Conservation (phyloP, 129 eudicot genomes). For the Escallonia rubra region DNA sequence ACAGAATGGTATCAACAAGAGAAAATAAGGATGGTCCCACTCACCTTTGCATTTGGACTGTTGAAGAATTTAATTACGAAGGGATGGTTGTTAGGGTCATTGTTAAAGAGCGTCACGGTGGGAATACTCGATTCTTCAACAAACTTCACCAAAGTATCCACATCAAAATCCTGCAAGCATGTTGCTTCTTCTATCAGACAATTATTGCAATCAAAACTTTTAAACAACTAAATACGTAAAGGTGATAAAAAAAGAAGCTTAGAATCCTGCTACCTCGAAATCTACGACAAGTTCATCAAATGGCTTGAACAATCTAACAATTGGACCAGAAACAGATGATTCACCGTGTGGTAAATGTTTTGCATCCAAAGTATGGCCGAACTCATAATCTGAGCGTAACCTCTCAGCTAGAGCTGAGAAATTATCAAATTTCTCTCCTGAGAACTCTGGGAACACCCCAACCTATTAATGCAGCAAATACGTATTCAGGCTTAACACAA, state of each 20-base stretch:
- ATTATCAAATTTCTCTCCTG: conserved; percentile 65
- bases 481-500: background rate
- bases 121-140: conserved; percentile 75
- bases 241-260: background rate
- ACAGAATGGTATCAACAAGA: too few relatives aligned
- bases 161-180: conserved; percentile 63
- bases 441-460: conserved; percentile 83
- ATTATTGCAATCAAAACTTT: background rate
- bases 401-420: conserved; percentile 69
- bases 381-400: conserved; percentile 66
- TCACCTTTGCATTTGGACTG: conserved; percentile 70
- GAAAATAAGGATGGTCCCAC: background rate
- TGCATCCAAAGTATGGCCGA: conserved; percentile 74
- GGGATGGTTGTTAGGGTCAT: conserved; percentile 80
- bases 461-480: conserved; percentile 41
- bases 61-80: conserved; percentile 70
- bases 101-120: conserved; percentile 59
- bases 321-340: conserved; percentile 59
- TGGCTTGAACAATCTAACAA: conserved; percentile 82
- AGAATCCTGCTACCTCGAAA: conserved; percentile 43
- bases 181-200: background rate
- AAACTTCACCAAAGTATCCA: conserved; percentile 63
- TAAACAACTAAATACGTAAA: background rate
- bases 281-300: conserved; percentile 91
- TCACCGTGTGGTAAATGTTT: conserved; percentile 83